Evolutionary conservation across 2,329 filamentous ascomycete species (phyloP), one percentile per base, ranked within the genome.

Genomic region (Juglanconis juglandina): DNA sequence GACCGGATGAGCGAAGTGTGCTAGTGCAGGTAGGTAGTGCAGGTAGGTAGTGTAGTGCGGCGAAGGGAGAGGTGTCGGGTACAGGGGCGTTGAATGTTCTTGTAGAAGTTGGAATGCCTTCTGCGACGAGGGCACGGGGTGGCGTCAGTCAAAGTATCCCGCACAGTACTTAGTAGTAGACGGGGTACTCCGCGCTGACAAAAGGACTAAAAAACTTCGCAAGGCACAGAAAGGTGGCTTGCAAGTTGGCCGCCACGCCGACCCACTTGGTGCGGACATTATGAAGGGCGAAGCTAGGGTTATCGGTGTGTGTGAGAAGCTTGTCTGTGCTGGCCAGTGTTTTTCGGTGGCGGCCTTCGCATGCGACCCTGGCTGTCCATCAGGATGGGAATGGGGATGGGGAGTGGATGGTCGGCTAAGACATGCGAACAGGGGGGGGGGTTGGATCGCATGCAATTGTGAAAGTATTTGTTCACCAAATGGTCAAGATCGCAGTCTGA

Each of bases 201-300:
- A 48, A 39, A 46, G 44, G 17, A 46, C 9, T 17, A 4, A 47
- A 44, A 55, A 32, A 13, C 32, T 53, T 37, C 11, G 5, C 5
- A 4, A 42, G 14, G 39, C 24, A 30, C 4, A n/a, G n/a, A 14
- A 24, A 42, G 51, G 35, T 53, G 51, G 51, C 14, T 49, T 61
- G 34, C 30, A 48, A 51, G 55, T 53, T 56, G 59, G 51, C 61
- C 61, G 61, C 61, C 54, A 61, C 59, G 58, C 58, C 61, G 61
- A 48, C 41, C 61, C 61, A 55, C 58, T 61, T 61, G 54, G 54
- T 51, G 52, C 44, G 54, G 44, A 30, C 58, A 52, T 61, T 51
- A 63, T 58, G 60, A 61, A 63, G 54, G 58, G 53, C 48, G 48
- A 46, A 44, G 51, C 61, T 61, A 53, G 61, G 56, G 51, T 47